These are phyloP conservation scores for Teratosphaeria nubilosa DNA, from an alignment of 2,329 filamentous ascomycete species.

Conservation along the genomic window DNA sequence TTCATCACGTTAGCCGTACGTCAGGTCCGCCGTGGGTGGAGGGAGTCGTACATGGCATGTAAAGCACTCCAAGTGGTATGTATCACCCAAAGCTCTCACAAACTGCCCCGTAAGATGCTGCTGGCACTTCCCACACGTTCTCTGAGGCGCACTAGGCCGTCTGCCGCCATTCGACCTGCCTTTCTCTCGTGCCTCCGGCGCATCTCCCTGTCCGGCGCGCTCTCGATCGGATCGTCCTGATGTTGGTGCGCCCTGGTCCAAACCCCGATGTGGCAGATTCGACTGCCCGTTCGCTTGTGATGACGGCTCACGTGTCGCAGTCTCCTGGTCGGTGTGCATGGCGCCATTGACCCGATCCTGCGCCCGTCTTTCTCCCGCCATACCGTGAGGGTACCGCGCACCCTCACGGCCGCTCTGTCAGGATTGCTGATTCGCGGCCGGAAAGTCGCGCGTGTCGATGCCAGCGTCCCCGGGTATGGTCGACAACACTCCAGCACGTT, in stretches of 20 bases:
- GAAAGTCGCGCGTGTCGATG: not conserved
- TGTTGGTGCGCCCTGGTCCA: not conserved
- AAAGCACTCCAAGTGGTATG: slow-evolving; percentile 96
- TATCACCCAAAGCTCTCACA: slow-evolving; percentile 83
- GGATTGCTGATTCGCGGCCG: not conserved
- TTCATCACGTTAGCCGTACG: slow-evolving; percentile 12
- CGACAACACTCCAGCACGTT: not conserved
- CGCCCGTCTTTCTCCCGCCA: slow-evolving; percentile 13
- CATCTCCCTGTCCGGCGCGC: not conserved
- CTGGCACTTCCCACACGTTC: slow-evolving; percentile 69
- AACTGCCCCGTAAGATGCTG: slow-evolving; percentile 88
- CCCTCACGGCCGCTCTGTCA: not conserved
- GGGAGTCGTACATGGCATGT: slow-evolving; percentile 69
- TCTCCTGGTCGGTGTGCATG: slow-evolving; percentile 9
- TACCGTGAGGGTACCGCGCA: not conserved
- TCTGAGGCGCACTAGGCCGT: slow-evolving; percentile 25
- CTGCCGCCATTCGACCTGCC: slow-evolving; percentile 7
- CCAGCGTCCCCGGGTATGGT: not conserved
- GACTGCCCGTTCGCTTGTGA: slow-evolving; percentile 10
- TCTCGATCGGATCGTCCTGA: not conserved
- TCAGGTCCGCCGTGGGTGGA: slow-evolving; percentile 9
- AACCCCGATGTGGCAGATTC: slow-evolving; percentile 6
- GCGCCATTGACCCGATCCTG: slow-evolving; percentile 15
- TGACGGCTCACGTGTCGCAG: slow-evolving; percentile 5
- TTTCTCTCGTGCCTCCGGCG: slow-evolving; percentile 1